phyloP scores from a whole-genome alignment of 768 basidiomycete species.

The Macrolepiota dolichaula region DNA sequence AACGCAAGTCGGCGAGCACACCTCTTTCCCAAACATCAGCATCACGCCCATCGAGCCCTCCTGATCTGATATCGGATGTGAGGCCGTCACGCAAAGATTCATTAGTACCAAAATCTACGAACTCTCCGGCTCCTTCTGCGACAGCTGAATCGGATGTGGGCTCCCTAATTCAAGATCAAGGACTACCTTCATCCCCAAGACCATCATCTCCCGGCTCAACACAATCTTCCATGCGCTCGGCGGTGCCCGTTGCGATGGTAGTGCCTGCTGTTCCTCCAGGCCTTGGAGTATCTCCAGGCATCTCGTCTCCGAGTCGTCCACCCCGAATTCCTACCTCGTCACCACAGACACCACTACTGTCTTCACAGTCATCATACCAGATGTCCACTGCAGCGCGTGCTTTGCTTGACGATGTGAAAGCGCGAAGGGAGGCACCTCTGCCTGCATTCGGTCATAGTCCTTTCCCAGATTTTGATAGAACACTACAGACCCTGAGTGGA shows the following conservation, averaged over 20 bases:
- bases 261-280: constrained; percentile 46
- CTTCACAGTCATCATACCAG: constrained; percentile 70
- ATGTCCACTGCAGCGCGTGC: constrained; percentile 85
- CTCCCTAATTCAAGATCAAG: constrained; percentile 41
- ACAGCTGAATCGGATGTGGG: constrained; percentile 50
- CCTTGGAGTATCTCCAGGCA: constrained; percentile 59
- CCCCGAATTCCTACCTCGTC: constrained; percentile 47
- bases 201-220: constrained; percentile 31
- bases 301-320: constrained; percentile 51
- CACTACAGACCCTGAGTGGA: constrained; percentile 66
- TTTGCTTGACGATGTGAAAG: constrained; percentile 79
- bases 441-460: constrained; percentile 45
- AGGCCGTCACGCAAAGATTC: constrained; percentile 28
- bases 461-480: constrained; percentile 89
- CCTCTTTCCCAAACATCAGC: constrained; percentile 44
- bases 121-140: constrained; percentile 47
- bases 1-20: constrained; percentile 41
- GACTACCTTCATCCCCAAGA: constrained; percentile 34
- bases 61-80: constrained; percentile 41
- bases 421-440: constrained; percentile 59
- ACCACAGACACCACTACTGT: constrained; percentile 46
- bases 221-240: constrained; percentile 37
- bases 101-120: constrained; percentile 22
- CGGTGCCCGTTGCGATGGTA: constrained; percentile 11
- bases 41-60: constrained; percentile 56